Evolutionary conservation across 495 filamentous ascomycete species (phyloP), one percentile per base, ranked within the genome.

Genomic region (Podospora anserina): DNA sequence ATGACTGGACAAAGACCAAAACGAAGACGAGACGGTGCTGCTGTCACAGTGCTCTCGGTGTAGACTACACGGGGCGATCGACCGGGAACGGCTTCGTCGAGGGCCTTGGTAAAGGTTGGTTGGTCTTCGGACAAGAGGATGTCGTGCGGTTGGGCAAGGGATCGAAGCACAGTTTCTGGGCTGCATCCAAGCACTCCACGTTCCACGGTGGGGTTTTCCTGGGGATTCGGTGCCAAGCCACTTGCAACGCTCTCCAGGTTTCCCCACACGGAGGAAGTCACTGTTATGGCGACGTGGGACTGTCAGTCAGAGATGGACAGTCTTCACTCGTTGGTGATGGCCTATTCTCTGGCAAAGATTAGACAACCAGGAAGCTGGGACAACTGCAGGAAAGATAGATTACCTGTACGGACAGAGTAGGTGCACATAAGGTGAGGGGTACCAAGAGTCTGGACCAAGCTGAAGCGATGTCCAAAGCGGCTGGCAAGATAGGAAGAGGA

Each of bases 41-140:
- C 39, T 49, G 39, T 49, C 15, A 16, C 39, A 2, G 39, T 16
- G 15, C 5, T 49, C 39, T 11, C 15, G 13, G 39, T 7, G 57
- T 13, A 27, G 34, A 20, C 44, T 30, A 26, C 18, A 28, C 34
- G 5, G 34, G 18, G 18, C 55, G 55, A 58, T 58, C 55, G 55
- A 26, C 55, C 19, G 55, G 39, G 55, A 58, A 58, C 54, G 54
- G 15, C 30, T 64, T 64, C 19, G 23, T 59, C 67, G 39, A 62
- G 66, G 63, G 39, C 23, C 23, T 19, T 19, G n/a, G 55, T 58
- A 19, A 58, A 65, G 65, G 65, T 58, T 58, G 71, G 74, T 70
- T 78, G 66, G 75, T 68, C 63, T 71, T 78, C 77, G 79, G 78
- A 73, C 79, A 74, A 80, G 76, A 76, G 79, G 78, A 79, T 79